Base-by-base conservation (phyloP, 352 stramenopile genomes). In the Phytopythium ostracodes region DNA sequence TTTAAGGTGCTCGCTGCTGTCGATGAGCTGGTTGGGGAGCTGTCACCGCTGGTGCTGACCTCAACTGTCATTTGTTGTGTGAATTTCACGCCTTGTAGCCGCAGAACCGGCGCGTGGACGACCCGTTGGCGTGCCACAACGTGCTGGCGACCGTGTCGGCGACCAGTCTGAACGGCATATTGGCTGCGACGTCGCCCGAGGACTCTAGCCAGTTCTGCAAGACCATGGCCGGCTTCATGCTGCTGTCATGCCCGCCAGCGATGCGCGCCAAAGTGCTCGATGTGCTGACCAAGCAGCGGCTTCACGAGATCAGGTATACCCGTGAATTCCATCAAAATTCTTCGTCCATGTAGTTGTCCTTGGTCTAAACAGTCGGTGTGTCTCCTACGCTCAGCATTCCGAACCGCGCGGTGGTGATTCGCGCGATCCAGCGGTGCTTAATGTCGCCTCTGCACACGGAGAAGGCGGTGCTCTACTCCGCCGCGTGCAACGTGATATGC, bases 221-320 rank as follows among this genome's bases (percentile, higher is more conserved):
- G 58, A 93, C 81, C 20, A 93, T 94, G 86, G 89, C 85, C 10
- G 80, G 82, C 55, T 94, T 94, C 63, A 92, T 94, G 84, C 72
- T 94, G 52, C 79, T 91, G 40, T 80, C 82, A 35, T 88, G 80
- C 35, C 64, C 75, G 11, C 79, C 84, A 24, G 63, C 64, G 25
- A 83, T 89, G 59, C 81, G 86, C 29, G 67, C 76, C 14, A 84
- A 80, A 50, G 78, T 94, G 40, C 72, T 94, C 44, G 79, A 94
- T 51, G 78, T 94, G n/a, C 73, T 94, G 40, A 88, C 84, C 5
- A 76, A 73, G 43, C 58, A 85, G 60, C 68, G 86, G 24, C 64
- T 94, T 7, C 62, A 72, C 22, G 85, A 94, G 36, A 89, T 94
- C 72, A 79, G 42, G 72, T 79, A 66, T 50, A 25, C 12, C 38